Base-by-base conservation (phyloP, 164 flowering plant genomes). In the Litsea cubeba region DNA sequence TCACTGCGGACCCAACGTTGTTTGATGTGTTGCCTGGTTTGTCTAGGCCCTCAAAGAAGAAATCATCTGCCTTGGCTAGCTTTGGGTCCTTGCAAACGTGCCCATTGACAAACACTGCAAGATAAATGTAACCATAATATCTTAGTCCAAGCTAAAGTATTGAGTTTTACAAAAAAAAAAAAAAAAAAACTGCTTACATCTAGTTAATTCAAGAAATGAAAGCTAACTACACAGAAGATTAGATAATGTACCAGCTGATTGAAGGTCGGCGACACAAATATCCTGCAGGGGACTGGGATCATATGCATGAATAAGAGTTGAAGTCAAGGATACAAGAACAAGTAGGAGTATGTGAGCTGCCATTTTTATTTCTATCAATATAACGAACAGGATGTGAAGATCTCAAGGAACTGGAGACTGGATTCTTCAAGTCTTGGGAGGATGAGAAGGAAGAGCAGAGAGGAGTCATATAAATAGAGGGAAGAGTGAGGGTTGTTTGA, bases 271-370 rank as follows among this genome's bases (percentile, higher is more conserved):
- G 15, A 72, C 68, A 62, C 74, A 72, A n/a, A 72, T 58, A 24
- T 72, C 74, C 50, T 72, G 74, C 20, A 72, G 54, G 6, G 65
- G 74, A 62, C 54, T 62, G 1, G 74, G 74, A 72, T 72, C 74
- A 35, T 51, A 72, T 7, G 68, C 74, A 18, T 30, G 25, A 12
- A 14, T 22, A 23, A 30, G 67, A 62, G 68, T 62, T 62, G 50
- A 32, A 17, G 54, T 46, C 12, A 72, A 40, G 26, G 67, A n/a
- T 20, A 72, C 28, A 28, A 72, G 67, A 35, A 57, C 46, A 30
- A 71, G 30, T 32, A 66, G 30, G 6, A 66, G 65, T 49, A 58
- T 15, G 40, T 28, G 40, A 71, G 49, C 63, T 7, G 30, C 65
- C 69, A 66, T 66, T 12, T 23, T 25, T 26, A 23, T 60, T 60